phyloP scores from a whole-genome alignment of 2,329 filamentous ascomycete species.

The Podosphaera aphanis region DNA sequence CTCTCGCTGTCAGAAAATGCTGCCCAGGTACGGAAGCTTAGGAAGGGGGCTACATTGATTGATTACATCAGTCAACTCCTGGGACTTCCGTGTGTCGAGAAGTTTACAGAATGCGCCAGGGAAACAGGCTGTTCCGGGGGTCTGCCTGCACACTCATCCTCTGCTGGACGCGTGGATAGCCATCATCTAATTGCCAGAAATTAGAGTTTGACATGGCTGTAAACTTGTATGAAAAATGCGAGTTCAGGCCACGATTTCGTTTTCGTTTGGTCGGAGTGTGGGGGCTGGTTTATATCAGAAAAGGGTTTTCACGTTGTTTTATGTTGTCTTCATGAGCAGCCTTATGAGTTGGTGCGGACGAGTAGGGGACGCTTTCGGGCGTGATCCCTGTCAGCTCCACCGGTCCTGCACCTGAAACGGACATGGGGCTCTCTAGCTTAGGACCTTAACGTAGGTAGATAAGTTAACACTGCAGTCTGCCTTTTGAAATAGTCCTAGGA shows the following conservation, averaged over 20 bases:
- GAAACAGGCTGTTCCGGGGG: not conserved
- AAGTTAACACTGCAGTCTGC: too few species aligned
- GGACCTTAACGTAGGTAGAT: not conserved
- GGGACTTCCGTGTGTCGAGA: not conserved
- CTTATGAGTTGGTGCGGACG: not conserved
- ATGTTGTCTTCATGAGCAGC: not conserved
- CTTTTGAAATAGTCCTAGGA: too few species aligned
- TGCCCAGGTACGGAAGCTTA: not conserved
- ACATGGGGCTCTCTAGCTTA: not conserved
- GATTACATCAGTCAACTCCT: not conserved
- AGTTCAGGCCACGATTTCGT: not conserved
- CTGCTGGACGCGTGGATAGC: not conserved
- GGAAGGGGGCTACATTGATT: not conserved
- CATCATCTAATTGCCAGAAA: not conserved
- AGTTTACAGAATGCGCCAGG: not conserved
- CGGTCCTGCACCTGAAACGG: not conserved
- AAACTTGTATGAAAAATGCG: not conserved
- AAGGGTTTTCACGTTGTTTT: not conserved
- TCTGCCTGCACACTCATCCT: not conserved
- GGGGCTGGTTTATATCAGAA: too few species aligned
- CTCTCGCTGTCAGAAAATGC: not conserved
- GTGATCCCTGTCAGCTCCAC: not conserved
- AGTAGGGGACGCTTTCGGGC: not conserved
- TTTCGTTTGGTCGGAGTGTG: not conserved
- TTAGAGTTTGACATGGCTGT: not conserved